Evolutionary conservation across 495 filamentous ascomycete species (phyloP).

Genomic region (Aspergillus mulundensis): DNA sequence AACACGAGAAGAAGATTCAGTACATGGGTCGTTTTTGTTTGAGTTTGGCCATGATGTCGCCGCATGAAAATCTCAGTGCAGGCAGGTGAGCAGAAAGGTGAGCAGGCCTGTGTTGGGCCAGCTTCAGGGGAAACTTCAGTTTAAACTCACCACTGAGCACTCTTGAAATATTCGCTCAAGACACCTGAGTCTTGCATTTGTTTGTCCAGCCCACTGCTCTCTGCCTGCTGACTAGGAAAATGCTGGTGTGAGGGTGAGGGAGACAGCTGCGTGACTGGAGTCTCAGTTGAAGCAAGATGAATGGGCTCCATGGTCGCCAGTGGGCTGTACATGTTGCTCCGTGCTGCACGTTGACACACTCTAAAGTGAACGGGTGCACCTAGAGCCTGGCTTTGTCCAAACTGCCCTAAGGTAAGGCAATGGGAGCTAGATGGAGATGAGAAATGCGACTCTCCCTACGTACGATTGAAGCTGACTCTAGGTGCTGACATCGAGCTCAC

Average conservation of each 20-base stretch:
- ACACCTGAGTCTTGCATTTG: not conserved
- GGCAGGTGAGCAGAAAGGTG: not conserved
- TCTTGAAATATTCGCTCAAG: conserved; percentile 51
- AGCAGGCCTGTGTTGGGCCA: not conserved
- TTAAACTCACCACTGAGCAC: conserved; percentile 50
- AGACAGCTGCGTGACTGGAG: not conserved
- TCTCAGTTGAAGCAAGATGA: not conserved
- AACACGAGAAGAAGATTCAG: not conserved
- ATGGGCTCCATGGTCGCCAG: not conserved
- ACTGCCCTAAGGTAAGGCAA: too few species aligned
- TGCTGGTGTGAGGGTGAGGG: not conserved
- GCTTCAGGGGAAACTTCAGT: not conserved
- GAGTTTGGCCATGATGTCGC: too few species aligned
- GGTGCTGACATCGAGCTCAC: too few species aligned
- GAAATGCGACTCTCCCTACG: too few species aligned
- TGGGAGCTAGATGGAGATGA: too few species aligned
- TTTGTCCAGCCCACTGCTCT: not conserved
- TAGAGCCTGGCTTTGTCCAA: too few species aligned
- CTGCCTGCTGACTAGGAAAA: not conserved
- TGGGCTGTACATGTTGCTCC: not conserved
- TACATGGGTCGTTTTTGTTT: not conserved
- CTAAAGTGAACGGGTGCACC: too few species aligned
- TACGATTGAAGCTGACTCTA: too few species aligned
- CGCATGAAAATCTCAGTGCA: not conserved
- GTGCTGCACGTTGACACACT: not conserved